phyloP scores from a whole-genome alignment of 441 rosid species.

The Erodium texanum region DNA sequence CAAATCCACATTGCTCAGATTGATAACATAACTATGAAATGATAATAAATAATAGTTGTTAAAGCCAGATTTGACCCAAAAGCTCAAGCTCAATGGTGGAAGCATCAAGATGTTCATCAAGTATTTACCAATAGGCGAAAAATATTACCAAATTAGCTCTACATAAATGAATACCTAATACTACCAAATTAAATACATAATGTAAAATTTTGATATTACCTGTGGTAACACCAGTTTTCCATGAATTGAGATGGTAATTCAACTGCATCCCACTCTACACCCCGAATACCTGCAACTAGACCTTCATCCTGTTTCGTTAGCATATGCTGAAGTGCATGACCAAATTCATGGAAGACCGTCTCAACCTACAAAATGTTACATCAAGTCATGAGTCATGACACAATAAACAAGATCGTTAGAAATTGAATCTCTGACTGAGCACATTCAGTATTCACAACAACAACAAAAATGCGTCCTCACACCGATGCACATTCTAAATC shows the following conservation, averaged over 20 bases:
- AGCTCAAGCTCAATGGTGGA: no score
- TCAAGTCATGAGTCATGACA: not conserved
- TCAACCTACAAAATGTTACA: constrained; percentile 58
- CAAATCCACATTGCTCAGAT: no score
- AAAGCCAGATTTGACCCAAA: no score
- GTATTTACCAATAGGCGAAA: no score
- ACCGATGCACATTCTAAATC: no score
- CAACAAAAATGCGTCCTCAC: no score
- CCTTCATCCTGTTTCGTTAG: constrained; percentile 86
- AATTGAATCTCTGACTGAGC: constrained; percentile 13
- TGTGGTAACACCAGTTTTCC: constrained; percentile 99
- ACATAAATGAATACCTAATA: not conserved
- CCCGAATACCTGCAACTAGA: constrained; percentile 80
- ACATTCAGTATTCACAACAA: not conserved
- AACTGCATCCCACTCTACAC: constrained; percentile 93
- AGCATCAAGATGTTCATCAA: no score
- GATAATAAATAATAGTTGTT: no score
- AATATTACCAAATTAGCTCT: no score
- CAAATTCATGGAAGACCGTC: constrained; percentile 95
- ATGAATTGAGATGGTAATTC: constrained; percentile 93
- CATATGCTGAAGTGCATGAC: constrained; percentile 97
- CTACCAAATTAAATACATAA: not conserved
- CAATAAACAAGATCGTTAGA: not conserved
- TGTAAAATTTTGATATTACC: constrained; percentile 28
- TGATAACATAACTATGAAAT: no score